phyloP scores from a whole-genome alignment of 345 rosid genomes.

The Carallia pectinifolia region DNA sequence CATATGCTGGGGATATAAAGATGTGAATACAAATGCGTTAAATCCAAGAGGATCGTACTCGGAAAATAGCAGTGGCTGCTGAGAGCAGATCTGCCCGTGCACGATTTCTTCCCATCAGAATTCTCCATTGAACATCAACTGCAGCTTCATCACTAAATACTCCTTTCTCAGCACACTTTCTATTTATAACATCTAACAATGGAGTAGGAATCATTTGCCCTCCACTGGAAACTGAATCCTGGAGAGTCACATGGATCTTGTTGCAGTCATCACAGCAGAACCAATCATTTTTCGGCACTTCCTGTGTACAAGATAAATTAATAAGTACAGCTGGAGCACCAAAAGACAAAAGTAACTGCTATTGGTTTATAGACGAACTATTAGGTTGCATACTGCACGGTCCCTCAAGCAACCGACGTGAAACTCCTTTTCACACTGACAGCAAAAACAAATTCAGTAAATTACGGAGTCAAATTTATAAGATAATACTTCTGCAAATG shows the following conservation, averaged over 20 bases:
- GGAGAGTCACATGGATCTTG: conserved; percentile 54
- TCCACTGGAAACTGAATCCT: conserved; percentile 62
- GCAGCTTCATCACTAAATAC: conserved; percentile 37
- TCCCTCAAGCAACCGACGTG: conserved; percentile 86
- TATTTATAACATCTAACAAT: conserved; percentile 49
- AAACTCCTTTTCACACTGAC: conserved; percentile 83
- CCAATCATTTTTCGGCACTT: conserved; percentile 83
- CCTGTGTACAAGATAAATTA: conserved; percentile 40
- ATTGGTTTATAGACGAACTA: conserved; percentile 46
- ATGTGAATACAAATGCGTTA: not conserved
- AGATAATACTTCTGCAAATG: not conserved
- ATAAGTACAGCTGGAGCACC: conserved; percentile 10
- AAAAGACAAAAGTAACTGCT: conserved; percentile 6
- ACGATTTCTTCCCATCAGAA: conserved; percentile 79
- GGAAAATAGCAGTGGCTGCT: conserved; percentile 77
- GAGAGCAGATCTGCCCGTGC: conserved; percentile 70
- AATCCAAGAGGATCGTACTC: conserved; percentile 40
- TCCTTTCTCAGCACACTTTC: conserved; percentile 76
- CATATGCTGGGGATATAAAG: no score
- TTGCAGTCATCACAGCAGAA: conserved; percentile 85
- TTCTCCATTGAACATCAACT: conserved; percentile 65
- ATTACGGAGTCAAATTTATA: not conserved
- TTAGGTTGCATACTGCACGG: conserved; percentile 67
- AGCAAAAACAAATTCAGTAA: conserved; percentile 14
- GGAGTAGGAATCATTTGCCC: conserved; percentile 51